Evolutionary conservation across 768 basidiomycete genomes (phyloP), one percentile per base, ranked within the genome.

Genomic region (Hericium rajendrae): DNA sequence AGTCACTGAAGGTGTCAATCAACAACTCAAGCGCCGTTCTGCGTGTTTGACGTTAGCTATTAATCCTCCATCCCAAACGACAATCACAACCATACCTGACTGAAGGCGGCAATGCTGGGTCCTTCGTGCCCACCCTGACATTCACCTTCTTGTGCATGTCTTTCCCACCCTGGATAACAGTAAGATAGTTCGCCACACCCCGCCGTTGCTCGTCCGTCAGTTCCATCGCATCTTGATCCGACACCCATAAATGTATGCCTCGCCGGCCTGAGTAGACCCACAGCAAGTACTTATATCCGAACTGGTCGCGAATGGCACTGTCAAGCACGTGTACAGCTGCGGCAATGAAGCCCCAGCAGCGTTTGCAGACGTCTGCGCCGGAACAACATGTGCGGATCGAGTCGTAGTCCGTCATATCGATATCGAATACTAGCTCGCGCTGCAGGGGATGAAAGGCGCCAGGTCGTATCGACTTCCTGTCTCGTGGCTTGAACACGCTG

Each of bases 391-490:
- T 97, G 51, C 97, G 85, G 65, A 98, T 82, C 48, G 85, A 77
- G 69, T 99, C 95, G 72, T 98, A 99, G 72, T 99, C 97, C 15
- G 97, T 95, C 97, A 99, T 97, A 72, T 99, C 97, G 68, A 99
- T 97, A 82, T 99, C 97, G 69, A 99, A 97, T 0, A 98, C 95
- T 46, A 99, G 85, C 69, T 98, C 97, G 58, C 97, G 86, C 61
- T 83, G 80, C 38, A 81, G 69, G 0, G 97, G 93, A 48, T 78
- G 75, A 62, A 97, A 85, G 0, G 77, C 78, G 2, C 74, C 71
- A n/a, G 85, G 74, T 11, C 83, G 82, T 10, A 91, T 76, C 0
- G 89, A 86, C 66, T 94, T 94, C 68, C 82, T 88, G 75, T 97
- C 95, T 65, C 83, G 78, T 2, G 95, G 95, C 92, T n/a, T n/a